Conservation (phyloP, 768 basidiomycete genomes). For the Phlegmacium glaucopus region DNA sequence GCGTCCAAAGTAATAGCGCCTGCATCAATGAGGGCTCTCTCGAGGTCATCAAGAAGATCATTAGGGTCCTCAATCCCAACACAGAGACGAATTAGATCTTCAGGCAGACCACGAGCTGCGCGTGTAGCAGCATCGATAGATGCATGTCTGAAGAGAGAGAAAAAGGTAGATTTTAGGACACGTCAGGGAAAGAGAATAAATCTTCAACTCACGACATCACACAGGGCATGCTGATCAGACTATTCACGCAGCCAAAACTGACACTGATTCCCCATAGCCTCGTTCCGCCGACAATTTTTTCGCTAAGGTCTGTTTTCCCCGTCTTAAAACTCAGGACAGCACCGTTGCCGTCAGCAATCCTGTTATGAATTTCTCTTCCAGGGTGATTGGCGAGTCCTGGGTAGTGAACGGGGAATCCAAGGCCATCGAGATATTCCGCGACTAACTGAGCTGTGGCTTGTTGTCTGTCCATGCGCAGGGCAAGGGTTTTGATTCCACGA, state of each 20-base stretch:
- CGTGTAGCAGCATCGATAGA: conserved; percentile 96
- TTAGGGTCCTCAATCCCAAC: conserved; percentile 96
- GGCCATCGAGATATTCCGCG: conserved; percentile 76
- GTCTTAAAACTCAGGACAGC: conserved; percentile 96
- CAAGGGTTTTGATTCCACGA: conserved; percentile 93
- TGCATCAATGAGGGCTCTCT: conserved; percentile 86
- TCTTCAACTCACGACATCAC: conserved; percentile 88
- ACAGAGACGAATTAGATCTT: conserved; percentile 95
- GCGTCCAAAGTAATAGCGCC: conserved; percentile 74
- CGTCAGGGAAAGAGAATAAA: conserved; percentile 8
- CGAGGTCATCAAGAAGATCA: conserved; percentile 93
- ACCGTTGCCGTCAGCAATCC: conserved; percentile 88
- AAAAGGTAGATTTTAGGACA: conserved; percentile 11
- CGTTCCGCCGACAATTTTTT: conserved; percentile 89
- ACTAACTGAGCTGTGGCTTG: conserved; percentile 80
- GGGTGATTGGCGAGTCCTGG: conserved; percentile 86
- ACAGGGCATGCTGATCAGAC: conserved; percentile 98
- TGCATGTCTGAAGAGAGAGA: conserved; percentile 64
- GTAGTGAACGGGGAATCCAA: conserved; percentile 91
- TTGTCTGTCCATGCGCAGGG: conserved; percentile 94
- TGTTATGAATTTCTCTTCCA: conserved; percentile 82
- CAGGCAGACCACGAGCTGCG: conserved; percentile 95
- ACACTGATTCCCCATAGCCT: conserved; percentile 97
- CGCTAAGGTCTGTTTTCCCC: conserved; percentile 84
- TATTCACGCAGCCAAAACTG: conserved; percentile 97